These are phyloP conservation scores for Aurantiochytrium sp. DNA, from an alignment of 108 stramenopile species.

Conservation along the genomic window DNA sequence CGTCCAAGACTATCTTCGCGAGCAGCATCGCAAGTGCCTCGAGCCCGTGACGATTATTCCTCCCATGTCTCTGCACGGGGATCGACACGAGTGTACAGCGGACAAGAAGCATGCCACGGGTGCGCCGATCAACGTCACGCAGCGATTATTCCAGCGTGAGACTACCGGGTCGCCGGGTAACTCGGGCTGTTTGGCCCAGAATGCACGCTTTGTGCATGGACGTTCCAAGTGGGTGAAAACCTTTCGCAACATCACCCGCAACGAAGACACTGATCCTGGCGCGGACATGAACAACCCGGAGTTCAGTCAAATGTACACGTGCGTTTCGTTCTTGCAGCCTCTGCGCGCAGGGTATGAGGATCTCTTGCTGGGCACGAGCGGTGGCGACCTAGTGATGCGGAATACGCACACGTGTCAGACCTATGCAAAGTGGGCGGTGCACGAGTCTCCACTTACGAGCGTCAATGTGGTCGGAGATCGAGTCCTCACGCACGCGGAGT, in stretches of 20 bases:
- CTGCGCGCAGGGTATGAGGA: background rate
- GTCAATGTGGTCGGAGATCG: background rate
- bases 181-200: background rate
- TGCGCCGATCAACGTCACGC: background rate
- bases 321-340: background rate
- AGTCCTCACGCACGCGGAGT: background rate
- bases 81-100: background rate
- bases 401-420: background rate
- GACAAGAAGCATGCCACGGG: background rate
- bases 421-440: background rate
- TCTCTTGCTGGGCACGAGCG: background rate
- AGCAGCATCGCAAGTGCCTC: background rate
- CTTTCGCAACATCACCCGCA: constrained; percentile 2
- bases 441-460: background rate
- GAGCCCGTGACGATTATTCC: constrained; percentile 1
- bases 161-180: background rate
- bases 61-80: background rate
- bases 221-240: background rate
- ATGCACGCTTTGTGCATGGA: background rate
- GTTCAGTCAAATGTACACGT: background rate
- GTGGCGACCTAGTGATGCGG: background rate
- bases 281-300: background rate
- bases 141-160: background rate
- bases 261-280: background rate
- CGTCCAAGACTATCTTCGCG: background rate